Percentiles rank a stretch among this genome's conserved stretches.
phyloP scores from a whole-genome alignment of 768 basidiomycete species.

The Trametes villosa region DNA sequence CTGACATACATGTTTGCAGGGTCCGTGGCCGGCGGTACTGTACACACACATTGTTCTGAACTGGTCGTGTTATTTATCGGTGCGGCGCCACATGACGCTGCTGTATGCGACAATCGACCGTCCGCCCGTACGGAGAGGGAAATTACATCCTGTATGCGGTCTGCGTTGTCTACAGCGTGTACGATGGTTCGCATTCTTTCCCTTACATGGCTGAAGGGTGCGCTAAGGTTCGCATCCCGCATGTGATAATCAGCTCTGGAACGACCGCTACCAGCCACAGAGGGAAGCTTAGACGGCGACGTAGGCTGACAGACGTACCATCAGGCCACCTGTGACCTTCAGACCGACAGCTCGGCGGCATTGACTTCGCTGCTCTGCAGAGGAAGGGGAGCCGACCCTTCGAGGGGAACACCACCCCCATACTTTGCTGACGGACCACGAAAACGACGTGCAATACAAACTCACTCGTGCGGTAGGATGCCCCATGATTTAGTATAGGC shows the following conservation, averaged over 20 bases:
- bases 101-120: no score
- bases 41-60: no score
- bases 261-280: no score
- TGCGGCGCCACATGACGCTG: not conserved
- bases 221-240: not conserved
- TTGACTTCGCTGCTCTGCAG: not conserved
- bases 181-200: not conserved
- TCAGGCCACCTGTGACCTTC: no score
- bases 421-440: not conserved
- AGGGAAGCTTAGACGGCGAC: no score
- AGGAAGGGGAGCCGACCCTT: not conserved
- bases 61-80: no score
- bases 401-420: not conserved
- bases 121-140: not conserved
- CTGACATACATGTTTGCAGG: no score
- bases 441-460: no score
- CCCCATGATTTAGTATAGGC: no score
- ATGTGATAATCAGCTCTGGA: not conserved
- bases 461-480: no score
- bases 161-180: not conserved
- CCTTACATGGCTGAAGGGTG: not conserved
- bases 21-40: no score
- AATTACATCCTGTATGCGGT: not conserved
- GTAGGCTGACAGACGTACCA: no score
- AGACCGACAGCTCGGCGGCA: not conserved